Evolutionary conservation across 2,329 filamentous ascomycete species (phyloP), one percentile per base, ranked within the genome.

Genomic region (Aspergillus chevalieri): DNA sequence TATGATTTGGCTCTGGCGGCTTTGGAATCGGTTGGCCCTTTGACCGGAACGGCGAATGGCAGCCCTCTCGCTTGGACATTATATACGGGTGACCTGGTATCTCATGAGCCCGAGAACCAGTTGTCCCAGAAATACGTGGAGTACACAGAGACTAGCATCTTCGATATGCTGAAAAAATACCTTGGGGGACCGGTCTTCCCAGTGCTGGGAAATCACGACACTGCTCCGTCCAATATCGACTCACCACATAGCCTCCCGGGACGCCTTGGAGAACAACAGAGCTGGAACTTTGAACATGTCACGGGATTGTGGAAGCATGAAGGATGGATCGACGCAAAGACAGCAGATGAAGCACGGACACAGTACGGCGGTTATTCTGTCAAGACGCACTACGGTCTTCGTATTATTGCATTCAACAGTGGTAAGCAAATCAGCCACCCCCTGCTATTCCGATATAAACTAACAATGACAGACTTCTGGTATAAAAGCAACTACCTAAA

Each of bases 351-450:
- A 57, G 79, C 79, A 2, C 64, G 71, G 3, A 64, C 73, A 6
- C 79, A 83, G 57, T 82, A 82, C 51, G 78, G 74, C 10, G 79
- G 74, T 0, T 82, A 82, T 58, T 77, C 74, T 0, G 69, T 81
- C 46, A 75, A 78, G 53, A 79, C 75, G 7, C 74, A 78, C 24
- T 71, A 75, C 41, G 77, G 78, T 10, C 63, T 80, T 12, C 68
- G 77, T 6, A 74, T 80, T 53, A 77, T 79, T 43, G 71, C 77
- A 1, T 68, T 79, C 55, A 80, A 80, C 56, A 76, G 74, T 1
- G 77, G 79, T 65, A 43, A 45, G 17, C 24, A 22, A 22, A 22
- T 22, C 21, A 22, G 21, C 4, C 6, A 22, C 21, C 21, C 4
- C 21, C 21, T 1, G 4, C 4, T 22, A 22, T 22, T 21, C 21